These are phyloP conservation scores for Ceriops tagal DNA, from an alignment of 345 rosid species.

Conservation along the genomic window DNA sequence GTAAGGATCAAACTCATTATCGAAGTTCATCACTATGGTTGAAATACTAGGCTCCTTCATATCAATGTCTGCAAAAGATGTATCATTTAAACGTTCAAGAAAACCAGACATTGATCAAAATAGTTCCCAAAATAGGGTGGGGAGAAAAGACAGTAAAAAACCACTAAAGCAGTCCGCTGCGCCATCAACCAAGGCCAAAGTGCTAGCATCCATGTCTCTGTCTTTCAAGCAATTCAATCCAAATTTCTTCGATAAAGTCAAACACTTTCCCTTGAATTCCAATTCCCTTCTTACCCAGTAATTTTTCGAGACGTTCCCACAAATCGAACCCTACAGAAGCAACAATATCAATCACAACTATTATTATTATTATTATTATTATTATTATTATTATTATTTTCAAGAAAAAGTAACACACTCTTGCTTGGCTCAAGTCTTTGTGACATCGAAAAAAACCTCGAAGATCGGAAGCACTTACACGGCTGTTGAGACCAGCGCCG, in stretches of 20 bases:
- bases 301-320: slow-evolving; percentile 17
- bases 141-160: slow-evolving; percentile 14
- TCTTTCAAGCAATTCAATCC: slow-evolving; percentile 43
- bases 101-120: not conserved
- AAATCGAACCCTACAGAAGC: slow-evolving; percentile 33
- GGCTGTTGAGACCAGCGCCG: no score
- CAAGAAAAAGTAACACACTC: no score
- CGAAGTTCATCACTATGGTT: slow-evolving; percentile 63
- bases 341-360: not conserved
- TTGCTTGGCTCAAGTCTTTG: no score
- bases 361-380: no score
- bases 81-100: not conserved
- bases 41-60: slow-evolving; percentile 59
- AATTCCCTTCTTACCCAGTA: slow-evolving; percentile 28
- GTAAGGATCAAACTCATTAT: slow-evolving; percentile 74
- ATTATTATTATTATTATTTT: no score
- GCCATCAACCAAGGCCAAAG: slow-evolving; percentile 41
- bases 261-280: slow-evolving; percentile 23
- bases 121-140: not conserved
- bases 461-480: no score
- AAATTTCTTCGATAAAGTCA: slow-evolving; percentile 27
- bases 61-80: slow-evolving; percentile 36
- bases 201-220: slow-evolving; percentile 38
- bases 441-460: no score
- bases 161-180: slow-evolving; percentile 34